Percentiles rank a stretch among this genome's conserved stretches.
Evolutionary conservation across 2,329 filamentous ascomycete genomes (phyloP).

Genomic region (Colletotrichum euphorbiae): DNA sequence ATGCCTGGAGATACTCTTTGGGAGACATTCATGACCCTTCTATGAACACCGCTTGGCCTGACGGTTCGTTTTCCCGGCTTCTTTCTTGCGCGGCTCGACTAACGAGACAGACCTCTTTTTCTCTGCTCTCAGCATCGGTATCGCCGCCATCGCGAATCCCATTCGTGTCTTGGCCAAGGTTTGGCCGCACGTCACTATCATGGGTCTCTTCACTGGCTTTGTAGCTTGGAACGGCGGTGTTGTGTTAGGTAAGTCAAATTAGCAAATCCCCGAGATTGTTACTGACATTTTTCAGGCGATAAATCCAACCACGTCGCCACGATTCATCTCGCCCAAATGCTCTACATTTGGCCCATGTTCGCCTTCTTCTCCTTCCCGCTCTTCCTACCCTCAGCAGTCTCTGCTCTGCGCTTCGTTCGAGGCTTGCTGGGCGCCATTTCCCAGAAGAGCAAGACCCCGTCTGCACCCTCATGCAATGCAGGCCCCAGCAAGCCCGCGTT

Average conservation of each 20-base stretch:
- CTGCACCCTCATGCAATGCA: background rate
- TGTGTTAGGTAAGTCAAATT: conserved; percentile 75
- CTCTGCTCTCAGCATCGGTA: conserved; percentile 71
- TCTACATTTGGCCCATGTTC: conserved; percentile 94
- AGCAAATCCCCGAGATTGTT: background rate
- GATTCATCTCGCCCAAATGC: conserved; percentile 89
- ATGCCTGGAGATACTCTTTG: conserved; percentile 56
- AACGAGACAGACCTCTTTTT: conserved; percentile 62
- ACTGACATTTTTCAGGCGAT: conserved; percentile 72
- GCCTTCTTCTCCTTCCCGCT: conserved; percentile 90
- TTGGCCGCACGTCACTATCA: conserved; percentile 71
- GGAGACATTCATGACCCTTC: conserved; percentile 68
- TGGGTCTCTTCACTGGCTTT: conserved; percentile 78
- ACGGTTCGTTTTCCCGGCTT: conserved; percentile 56
- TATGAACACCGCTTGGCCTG: conserved; percentile 58
- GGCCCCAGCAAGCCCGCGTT: background rate
- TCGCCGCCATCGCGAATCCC: conserved; percentile 66
- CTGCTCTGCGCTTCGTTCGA: conserved; percentile 43
- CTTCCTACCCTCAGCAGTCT: conserved; percentile 64
- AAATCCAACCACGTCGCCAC: conserved; percentile 95
- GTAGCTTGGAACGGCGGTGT: conserved; percentile 91
- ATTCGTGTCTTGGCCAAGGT: conserved; percentile 58
- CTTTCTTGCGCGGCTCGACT: background rate
- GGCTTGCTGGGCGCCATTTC: background rate
- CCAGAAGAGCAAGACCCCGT: background rate